Base-by-base conservation (phyloP, 2,329 filamentous ascomycete genomes). In the Botrytis medusae region DNA sequence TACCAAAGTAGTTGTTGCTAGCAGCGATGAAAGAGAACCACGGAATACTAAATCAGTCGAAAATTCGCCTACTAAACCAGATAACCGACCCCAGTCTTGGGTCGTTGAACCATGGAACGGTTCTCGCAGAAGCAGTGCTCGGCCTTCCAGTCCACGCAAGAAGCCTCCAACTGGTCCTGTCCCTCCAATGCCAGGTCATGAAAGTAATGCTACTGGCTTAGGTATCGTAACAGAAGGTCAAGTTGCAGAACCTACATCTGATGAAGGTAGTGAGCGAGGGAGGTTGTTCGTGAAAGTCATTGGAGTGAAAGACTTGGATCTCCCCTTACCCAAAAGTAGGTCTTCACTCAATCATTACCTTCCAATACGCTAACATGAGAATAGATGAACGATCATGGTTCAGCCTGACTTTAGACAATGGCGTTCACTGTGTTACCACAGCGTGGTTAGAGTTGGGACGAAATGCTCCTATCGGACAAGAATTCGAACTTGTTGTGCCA, bases 241-340 rank as follows among this genome's bases (percentile, higher is more conserved):
- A 44, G 25, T 63, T 32, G 82, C 84, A 40, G 84, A 86, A 7
- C 87, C 92, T 73, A 81, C 85, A 60, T 83, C 85, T 8, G 88
- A 88, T 16, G 92, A 93, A 72, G 95, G 98, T 74, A 93, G 90
- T 71, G 96, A 99, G 83, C 87, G 96, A 78, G 96, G 96, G 16
- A 88, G 96, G 74, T 87, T 99, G 2, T 99, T 99, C 79, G 95
- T 99, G 77, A 99, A 99, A 85, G 96, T 99, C n/a, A 92, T 98
- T 82, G 95, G 95, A 62, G 94, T 98, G 76, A 98, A 98, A 82
- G 95, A 98, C 79, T 87, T 99, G 54, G 95, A 98, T 80, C 86
- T 98, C 61, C 95, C 96, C 34, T 85, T 99, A 72, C 95, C 96
- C 46, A 93, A 91, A 84, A 95, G 94, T 96, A 88, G 44, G 57